Evolutionary conservation across 2,329 filamentous ascomycete genomes (phyloP), one percentile per base, ranked within the genome.

Genomic region (Talaromyces sp.): DNA sequence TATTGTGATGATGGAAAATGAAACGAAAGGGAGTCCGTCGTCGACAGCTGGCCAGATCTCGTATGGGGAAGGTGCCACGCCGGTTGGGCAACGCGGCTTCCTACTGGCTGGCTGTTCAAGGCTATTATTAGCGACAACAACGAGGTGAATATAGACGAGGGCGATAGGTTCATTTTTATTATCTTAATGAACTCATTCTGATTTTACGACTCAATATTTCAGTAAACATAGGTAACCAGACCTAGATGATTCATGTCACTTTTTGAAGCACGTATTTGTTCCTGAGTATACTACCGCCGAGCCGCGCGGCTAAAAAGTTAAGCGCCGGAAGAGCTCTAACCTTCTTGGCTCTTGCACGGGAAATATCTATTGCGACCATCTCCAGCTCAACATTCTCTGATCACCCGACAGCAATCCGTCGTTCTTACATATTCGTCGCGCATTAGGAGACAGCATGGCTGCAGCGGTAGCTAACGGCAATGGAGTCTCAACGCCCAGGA

Each of bases 401-500:
- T 35, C 52, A 56, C 24, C 52, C n/a, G 35, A 14, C 54, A 58
- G 37, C 59, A 62, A 60, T 39, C 48, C 27, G 24, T 33, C 48
- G 22, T 64, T 43, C 33, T 56, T 22, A 16, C 31, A 37, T 39
- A 24, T 22, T n/a, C 4, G 35, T 59, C 56, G 35, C 48, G 16
- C 13, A 14, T 50, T 39, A 16, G 43, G 16, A 52, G 14, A 52
- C 66, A 73, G 58, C 62, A 81, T 81, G 79, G 75, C 79, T 64
- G 72, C 72, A 43, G 75, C 79, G 66, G 73, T 72, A 47, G 73
- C 73, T 61, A 79, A 79, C 70, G 78, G 77, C 39, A 73, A 74
- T 64, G 67, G 65, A 56, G 62, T 70, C 11, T 69, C 68, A n/a
- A 75, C 77, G 22, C 73, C 77, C 48, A 73, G 72, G 13, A 69